Percentiles rank a stretch among this genome's conserved stretches.
Conservation (phyloP, 116 monocot genomes). For the Dioscorea cayenensis region DNA sequence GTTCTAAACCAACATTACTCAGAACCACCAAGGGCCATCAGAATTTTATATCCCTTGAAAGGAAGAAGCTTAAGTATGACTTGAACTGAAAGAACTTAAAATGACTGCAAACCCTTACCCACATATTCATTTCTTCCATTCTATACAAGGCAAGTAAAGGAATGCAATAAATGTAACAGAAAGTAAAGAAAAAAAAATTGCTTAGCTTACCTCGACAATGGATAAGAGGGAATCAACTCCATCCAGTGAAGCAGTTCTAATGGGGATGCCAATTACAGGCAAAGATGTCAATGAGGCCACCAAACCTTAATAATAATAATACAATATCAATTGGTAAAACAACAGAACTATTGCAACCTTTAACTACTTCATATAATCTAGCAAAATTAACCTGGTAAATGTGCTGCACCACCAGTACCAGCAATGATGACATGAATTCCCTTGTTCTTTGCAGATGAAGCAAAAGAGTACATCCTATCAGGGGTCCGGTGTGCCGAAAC, state of each 20-base stretch:
- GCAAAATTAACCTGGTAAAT: constrained; percentile 66
- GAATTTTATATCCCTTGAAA: too few species aligned
- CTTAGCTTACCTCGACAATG: constrained; percentile 64
- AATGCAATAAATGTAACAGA: not conserved
- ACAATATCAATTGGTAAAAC: not conserved
- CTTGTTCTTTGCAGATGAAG: constrained; percentile 67
- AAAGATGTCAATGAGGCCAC: constrained; percentile 76
- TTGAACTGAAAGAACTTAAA: too few species aligned
- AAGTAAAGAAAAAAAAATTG: not conserved
- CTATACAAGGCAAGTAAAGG: not conserved
- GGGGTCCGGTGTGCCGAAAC: constrained; percentile 95
- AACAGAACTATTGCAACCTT: not conserved
- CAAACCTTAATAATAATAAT: constrained; percentile 40
- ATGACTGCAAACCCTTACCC: not conserved
- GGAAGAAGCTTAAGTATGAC: too few species aligned
- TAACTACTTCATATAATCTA: not conserved
- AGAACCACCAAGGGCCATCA: too few species aligned
- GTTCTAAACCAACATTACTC: too few species aligned
- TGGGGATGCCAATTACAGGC: constrained; percentile 81
- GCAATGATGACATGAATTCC: constrained; percentile 85
- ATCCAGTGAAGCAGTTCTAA: constrained; percentile 62
- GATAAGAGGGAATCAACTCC: constrained; percentile 85
- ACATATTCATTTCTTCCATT: not conserved
- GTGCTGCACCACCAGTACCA: constrained; percentile 96
- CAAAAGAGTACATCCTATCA: constrained; percentile 90